Evolutionary conservation across 2,329 filamentous ascomycete species (phyloP), one percentile per base, ranked within the genome.

Genomic region (Ascochyta rabiei): DNA sequence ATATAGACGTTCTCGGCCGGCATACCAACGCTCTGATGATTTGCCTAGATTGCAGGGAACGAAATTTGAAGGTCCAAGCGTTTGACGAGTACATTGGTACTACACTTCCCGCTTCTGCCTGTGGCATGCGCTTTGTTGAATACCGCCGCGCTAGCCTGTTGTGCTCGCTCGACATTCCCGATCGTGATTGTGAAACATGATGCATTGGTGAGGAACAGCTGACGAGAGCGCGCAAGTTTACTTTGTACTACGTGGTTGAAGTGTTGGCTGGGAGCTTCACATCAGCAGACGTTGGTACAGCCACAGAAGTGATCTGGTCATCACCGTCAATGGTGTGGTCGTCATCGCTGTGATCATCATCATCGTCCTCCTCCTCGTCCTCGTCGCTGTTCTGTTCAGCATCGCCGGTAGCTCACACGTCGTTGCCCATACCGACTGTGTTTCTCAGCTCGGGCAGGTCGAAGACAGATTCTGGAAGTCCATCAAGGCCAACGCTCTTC

Each of bases 371-470:
- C 1, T 43, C 16, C 1, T 53, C 26, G 0, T 53, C 46, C 7
- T 24, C n/a, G 16, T 12, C 8, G 18, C 28, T 16, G 24, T 39
- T 15, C 9, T 35, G 23, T 6, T 47, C 34, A 6, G 33, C 39
- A 5, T 55, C 19, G 31, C 35, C 42, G 10, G 24, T 19, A 15
- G 15, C 16, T 9, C 23, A 16, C 18, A 19, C 37, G 8, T 23
- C 16, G 1, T 43, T 37, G 2, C 31, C 39, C 35, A 66, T 35
- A 0, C 60, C 58, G 19, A 57, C 57, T 9, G 48, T 63, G 23
- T 80, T 79, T 55, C 72, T 75, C 28, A 82, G 59, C 59, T 81
- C 77, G 7, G 68, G 54, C 68, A 81, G 67, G 15, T 76, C 73
- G 58, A 78, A 82, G 1, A 79, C 67, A 6, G 55, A 56, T 1